Percentiles rank a stretch among this genome's conserved stretches.
Conservation (phyloP, 2,329 filamentous ascomycete genomes). For the Stromatinia cepivora region DNA sequence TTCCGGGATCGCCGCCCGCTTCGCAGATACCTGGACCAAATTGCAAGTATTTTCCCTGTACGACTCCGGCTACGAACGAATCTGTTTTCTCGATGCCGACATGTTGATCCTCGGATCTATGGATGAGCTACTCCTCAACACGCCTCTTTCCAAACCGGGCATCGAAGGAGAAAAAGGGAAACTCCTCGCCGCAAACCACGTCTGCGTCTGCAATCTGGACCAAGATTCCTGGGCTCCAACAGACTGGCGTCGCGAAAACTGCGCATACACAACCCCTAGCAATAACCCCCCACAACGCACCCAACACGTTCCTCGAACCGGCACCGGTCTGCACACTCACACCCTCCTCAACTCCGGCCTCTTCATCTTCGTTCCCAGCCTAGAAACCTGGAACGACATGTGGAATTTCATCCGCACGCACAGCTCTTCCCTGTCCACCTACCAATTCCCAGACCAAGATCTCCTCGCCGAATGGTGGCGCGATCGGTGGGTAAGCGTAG, state of each 20-base stretch:
- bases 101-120: conserved; percentile 81
- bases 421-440: conserved; percentile 32
- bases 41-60: conserved; percentile 66
- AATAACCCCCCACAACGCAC: no score
- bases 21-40: conserved; percentile 88
- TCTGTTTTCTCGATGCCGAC: conserved; percentile 82
- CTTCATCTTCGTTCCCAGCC: conserved; percentile 52
- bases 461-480: conserved; percentile 55
- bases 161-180: neutral
- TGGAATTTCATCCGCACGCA: conserved; percentile 38
- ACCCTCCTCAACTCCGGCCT: conserved; percentile 53
- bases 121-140: conserved; percentile 77
- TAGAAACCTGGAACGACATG: conserved; percentile 42
- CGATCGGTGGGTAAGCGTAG: conserved; percentile 55
- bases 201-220: conserved; percentile 80
- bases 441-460: conserved; percentile 58
- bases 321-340: conserved; percentile 37
- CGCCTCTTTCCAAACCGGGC: conserved; percentile 53
- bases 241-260: conserved; percentile 60
- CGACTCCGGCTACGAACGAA: conserved; percentile 64
- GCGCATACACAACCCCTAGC: conserved; percentile 49
- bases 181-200: conserved; percentile 71
- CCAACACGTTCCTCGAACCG: neutral
- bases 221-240: conserved; percentile 62
- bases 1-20: conserved; percentile 65